Evolutionary conservation across 140 eudicot genomes (phyloP).

Genomic region (Senecio squalidus): DNA sequence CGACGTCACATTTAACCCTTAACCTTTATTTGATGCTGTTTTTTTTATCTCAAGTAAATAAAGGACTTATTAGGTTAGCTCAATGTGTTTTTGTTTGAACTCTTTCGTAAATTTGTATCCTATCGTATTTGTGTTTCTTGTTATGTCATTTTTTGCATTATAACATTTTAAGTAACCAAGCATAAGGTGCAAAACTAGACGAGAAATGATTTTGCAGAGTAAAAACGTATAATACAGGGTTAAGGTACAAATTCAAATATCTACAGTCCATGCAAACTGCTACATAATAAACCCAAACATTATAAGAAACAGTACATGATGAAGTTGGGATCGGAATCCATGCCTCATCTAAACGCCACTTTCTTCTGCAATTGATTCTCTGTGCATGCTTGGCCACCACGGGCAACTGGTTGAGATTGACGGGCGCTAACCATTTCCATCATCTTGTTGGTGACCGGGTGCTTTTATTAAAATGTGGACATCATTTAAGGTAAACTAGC

Average conservation of each 20-base stretch:
- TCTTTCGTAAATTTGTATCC: no score
- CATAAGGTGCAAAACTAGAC: no score
- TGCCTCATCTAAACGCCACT: constrained; percentile 20
- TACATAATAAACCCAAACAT: constrained; percentile 3
- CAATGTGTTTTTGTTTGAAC: no score
- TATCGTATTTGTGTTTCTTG: no score
- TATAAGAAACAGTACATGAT: neutral
- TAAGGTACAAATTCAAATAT: constrained; percentile 18
- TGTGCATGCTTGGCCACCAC: constrained; percentile 18
- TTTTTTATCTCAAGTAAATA: neutral
- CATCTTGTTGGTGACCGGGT: constrained; percentile 13
- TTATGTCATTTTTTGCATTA: no score
- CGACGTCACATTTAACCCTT: constrained; percentile 55
- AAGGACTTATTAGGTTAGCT: no score
- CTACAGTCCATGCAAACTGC: constrained; percentile 27
- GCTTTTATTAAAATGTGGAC: constrained; percentile 13
- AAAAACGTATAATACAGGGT: neutral
- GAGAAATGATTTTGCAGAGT: neutral
- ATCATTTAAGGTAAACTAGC: constrained; percentile 13
- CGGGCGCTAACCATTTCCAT: constrained; percentile 4
- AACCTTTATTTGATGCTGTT: neutral
- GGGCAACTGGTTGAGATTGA: neutral
- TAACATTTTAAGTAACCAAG: no score
- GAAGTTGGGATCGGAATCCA: neutral
- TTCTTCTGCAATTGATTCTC: constrained; percentile 9